A percentile compares a stretch with the other conserved stretches of the same genome.
phyloP scores from a whole-genome alignment of 805 yeast species.

The Ogataea parapolymorpha region DNA sequence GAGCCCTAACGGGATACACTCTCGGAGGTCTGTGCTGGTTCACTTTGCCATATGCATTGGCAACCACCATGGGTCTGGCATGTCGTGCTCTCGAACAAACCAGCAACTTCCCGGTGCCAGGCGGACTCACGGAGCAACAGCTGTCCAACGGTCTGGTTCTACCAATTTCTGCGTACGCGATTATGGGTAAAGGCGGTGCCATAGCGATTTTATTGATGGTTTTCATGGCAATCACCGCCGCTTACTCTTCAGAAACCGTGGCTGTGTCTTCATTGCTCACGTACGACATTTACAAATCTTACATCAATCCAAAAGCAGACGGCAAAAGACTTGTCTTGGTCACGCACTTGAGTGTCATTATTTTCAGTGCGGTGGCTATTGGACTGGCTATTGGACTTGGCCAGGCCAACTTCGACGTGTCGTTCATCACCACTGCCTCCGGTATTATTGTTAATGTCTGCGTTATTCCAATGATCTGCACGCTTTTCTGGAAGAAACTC shows the following conservation, averaged over 20 bases:
- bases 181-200: slow-evolving; percentile 50
- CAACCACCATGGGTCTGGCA: slow-evolving; percentile 38
- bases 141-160: slow-evolving; percentile 47
- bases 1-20: slow-evolving; percentile 41
- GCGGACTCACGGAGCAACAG: slow-evolving; percentile 38
- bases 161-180: slow-evolving; percentile 49
- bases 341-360: slow-evolving; percentile 43
- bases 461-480: slow-evolving; percentile 47
- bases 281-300: slow-evolving; percentile 49
- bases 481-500: slow-evolving; percentile 44
- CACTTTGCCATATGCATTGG: slow-evolving; percentile 38
- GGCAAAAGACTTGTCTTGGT: slow-evolving; percentile 45
- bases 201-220: slow-evolving; percentile 45
- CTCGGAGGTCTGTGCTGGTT: slow-evolving; percentile 47
- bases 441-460: slow-evolving; percentile 55
- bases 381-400: slow-evolving; percentile 50
- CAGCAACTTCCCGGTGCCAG: slow-evolving; percentile 22
- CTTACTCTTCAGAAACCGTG: slow-evolving; percentile 53
- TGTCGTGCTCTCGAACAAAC: slow-evolving; percentile 34
- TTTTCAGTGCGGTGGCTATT: slow-evolving; percentile 43
- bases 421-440: slow-evolving; percentile 50
- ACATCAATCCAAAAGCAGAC: slow-evolving; percentile 46
- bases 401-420: slow-evolving; percentile 49
- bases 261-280: slow-evolving; percentile 50
- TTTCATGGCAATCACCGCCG: slow-evolving; percentile 53